Evolutionary conservation across 441 rosid genomes (phyloP).

Genomic region (Populus hybrid): DNA sequence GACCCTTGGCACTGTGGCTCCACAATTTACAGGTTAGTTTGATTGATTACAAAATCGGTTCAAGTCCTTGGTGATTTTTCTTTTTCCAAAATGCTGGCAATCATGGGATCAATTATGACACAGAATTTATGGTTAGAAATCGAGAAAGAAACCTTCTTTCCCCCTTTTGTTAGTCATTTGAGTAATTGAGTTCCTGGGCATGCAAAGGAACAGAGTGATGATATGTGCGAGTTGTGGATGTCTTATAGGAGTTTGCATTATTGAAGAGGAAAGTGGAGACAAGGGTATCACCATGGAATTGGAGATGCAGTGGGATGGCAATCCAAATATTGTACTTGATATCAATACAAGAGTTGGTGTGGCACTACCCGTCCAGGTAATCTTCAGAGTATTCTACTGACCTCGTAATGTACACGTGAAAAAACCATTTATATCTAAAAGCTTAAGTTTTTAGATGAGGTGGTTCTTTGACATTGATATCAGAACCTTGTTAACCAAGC

Average conservation of each 20-base stretch:
- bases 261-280: constrained; percentile 54
- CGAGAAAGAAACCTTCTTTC: neutral
- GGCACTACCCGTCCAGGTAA: constrained; percentile 78
- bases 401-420: too few relatives aligned
- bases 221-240: neutral
- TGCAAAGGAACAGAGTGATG: neutral
- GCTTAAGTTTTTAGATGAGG: too few relatives aligned
- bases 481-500: too few relatives aligned
- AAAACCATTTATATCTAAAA: fast-evolving
- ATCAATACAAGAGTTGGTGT: constrained; percentile 74
- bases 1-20: constrained; percentile 98
- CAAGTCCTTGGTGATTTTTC: neutral
- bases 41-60: neutral
- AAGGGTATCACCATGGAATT: constrained; percentile 73
- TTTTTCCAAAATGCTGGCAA: neutral
- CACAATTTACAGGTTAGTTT: constrained; percentile 87
- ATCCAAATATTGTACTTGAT: constrained; percentile 72
- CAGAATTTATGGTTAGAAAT: neutral
- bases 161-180: neutral
- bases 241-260: constrained; percentile 54
- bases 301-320: constrained; percentile 96
- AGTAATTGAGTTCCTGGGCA: neutral
- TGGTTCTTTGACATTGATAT: too few relatives aligned
- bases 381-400: neutral
- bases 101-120: neutral